Evolutionary conservation across 192 early-diverging fungal species (phyloP), one percentile per base, ranked within the genome.

Genomic region (Martensiomyces pterosporus): DNA sequence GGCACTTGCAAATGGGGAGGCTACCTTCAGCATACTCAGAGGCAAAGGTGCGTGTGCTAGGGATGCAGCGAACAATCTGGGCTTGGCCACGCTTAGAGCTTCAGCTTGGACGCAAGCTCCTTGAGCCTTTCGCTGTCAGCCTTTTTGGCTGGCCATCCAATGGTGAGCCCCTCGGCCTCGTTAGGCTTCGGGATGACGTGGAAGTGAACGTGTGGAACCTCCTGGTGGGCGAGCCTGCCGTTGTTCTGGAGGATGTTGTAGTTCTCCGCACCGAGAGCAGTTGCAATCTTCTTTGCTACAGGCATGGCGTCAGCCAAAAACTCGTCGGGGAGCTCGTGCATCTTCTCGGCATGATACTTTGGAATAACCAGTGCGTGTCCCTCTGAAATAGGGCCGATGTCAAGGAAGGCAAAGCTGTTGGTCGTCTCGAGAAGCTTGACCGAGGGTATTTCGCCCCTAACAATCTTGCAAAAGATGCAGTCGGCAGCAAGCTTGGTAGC

Each of bases 211-310:
- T 98, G 94, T 18, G 79, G 78, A 0, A 98, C 90, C 44, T 77
- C 82, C 82, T 92, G 75, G 67, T 80, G 84, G 9, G 86, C 86
- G n/a, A 85, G 55, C 39, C 65, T 52, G 14, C 86, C 86, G 73
- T 88, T 88, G 73, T 88, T 88, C 67, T 97, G 94, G 38, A 97
- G 67, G 48, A 97, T 73, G 75, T 97, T 97, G 82, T 97, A 97
- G 58, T 91, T 80, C 10, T 82, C 75, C 13, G 75, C 63, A 24
- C 80, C 80, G 14, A 84, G 61, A 5, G 90, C 94, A 18, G 76
- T 34, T 12, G 90, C 92, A 29, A 97, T 80, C 74, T 90, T 91
- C 74, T 92, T 93, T 44, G 92, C 91, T 7, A 87, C 74, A 14
- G 90, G 91, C 49, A 95, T 74, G 10, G 92, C 33, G 51, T 95